phyloP scores from a whole-genome alignment of 495 filamentous ascomycete genomes.

The Viridothelium virens region DNA sequence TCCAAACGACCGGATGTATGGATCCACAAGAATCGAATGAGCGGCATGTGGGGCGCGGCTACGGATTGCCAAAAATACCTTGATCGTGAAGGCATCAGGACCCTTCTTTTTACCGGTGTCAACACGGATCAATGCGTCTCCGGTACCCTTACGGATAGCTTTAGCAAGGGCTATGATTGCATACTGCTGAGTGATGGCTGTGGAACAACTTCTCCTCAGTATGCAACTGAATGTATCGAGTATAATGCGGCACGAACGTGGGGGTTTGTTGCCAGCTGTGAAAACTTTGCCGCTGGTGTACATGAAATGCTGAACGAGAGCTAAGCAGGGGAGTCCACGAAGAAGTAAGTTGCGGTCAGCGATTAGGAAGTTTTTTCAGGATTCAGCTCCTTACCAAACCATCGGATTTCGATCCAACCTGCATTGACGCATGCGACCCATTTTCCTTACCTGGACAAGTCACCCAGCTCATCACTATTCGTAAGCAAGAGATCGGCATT shows the following conservation, averaged over 20 bases:
- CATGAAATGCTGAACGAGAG: constrained; percentile 15
- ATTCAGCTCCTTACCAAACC: too few species aligned
- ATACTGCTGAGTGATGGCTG: constrained; percentile 48
- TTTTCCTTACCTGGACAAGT: too few species aligned
- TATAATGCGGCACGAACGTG: constrained; percentile 39
- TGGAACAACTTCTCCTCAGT: constrained; percentile 42
- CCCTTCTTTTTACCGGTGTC: constrained; percentile 49
- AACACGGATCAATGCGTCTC: constrained; percentile 56
- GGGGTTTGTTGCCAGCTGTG: constrained; percentile 39
- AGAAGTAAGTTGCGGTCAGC: background rate
- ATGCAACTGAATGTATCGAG: constrained; percentile 38
- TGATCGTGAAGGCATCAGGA: constrained; percentile 38
- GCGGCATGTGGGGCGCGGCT: constrained; percentile 43
- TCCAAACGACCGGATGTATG: constrained; percentile 39
- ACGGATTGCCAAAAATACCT: constrained; percentile 34
- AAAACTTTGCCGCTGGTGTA: constrained; percentile 33
- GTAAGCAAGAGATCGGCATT: too few species aligned
- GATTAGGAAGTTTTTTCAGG: background rate
- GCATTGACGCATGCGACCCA: too few species aligned
- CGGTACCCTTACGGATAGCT: constrained; percentile 47
- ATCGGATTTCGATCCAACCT: too few species aligned
- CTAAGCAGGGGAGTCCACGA: background rate
- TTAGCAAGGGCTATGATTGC: constrained; percentile 49
- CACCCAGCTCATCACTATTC: too few species aligned
- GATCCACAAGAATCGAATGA: constrained; percentile 52